Conservation (phyloP, 371 early-diverging fungal species). For the Mucor indicus region DNA sequence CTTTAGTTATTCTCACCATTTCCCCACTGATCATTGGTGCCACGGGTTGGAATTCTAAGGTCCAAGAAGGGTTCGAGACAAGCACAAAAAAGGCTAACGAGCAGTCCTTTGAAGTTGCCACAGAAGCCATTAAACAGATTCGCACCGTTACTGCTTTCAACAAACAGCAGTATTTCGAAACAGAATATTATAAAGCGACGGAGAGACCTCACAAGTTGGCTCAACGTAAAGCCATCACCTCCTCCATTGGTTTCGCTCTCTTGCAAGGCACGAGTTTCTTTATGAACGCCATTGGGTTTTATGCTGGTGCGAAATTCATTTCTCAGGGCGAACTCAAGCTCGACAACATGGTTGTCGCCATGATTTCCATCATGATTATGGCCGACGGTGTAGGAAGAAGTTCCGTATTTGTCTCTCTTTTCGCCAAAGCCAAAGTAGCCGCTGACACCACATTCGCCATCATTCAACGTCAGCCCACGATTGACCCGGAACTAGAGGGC, state of each 20-base stretch:
- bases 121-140: slow-evolving; percentile 81
- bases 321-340: slow-evolving; percentile 23
- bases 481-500: slow-evolving; percentile 68
- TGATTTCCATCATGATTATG: slow-evolving; percentile 62
- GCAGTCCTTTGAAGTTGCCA: slow-evolving; percentile 64
- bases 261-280: slow-evolving; percentile 57
- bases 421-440: slow-evolving; percentile 76
- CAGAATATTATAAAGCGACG: slow-evolving; percentile 50
- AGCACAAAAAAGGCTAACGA: slow-evolving; percentile 62
- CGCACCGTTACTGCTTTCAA: slow-evolving; percentile 82
- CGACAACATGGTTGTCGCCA: slow-evolving; percentile 58
- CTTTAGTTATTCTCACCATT: slow-evolving; percentile 47
- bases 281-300: slow-evolving; percentile 54
- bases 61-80: slow-evolving; percentile 44
- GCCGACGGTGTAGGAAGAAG: slow-evolving; percentile 60
- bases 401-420: slow-evolving; percentile 49
- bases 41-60: slow-evolving; percentile 23
- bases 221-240: slow-evolving; percentile 45
- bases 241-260: slow-evolving; percentile 60
- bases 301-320: slow-evolving; percentile 49
- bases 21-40: slow-evolving; percentile 46
- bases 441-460: slow-evolving; percentile 72
- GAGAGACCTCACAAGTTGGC: slow-evolving; percentile 61
- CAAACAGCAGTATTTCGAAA: slow-evolving; percentile 66
- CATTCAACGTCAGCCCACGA: slow-evolving; percentile 68